Evolutionary conservation across 495 filamentous ascomycete species (phyloP).

Genomic region (Sabuloglossum arenarium): DNA sequence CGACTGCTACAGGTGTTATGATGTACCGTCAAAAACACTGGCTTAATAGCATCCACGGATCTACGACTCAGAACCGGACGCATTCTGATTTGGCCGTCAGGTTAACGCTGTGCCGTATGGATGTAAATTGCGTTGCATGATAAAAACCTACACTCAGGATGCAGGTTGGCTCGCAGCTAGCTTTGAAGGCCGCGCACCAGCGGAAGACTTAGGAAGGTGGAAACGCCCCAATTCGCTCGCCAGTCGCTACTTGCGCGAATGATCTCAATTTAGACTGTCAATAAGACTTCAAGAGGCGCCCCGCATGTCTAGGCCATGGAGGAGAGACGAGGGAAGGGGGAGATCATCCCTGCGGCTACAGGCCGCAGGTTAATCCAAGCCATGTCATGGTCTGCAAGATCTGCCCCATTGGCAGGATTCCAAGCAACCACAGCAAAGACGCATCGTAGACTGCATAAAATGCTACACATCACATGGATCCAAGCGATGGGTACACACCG

Average conservation of each 20-base stretch:
- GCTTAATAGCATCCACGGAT: not conserved
- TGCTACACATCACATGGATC: not conserved
- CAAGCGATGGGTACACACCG: not conserved
- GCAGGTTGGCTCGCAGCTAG: not conserved
- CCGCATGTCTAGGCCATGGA: not conserved
- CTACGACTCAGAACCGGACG: not conserved
- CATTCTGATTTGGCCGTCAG: not conserved
- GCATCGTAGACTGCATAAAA: not conserved
- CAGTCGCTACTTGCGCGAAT: not conserved
- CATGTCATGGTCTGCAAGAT: not conserved
- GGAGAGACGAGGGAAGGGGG: not conserved
- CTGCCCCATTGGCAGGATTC: not conserved
- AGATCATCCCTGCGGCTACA: not conserved
- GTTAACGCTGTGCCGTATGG: not conserved
- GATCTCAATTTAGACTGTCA: conserved; percentile 1
- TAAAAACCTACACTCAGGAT: not conserved
- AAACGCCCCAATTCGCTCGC: not conserved
- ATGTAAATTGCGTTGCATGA: not conserved
- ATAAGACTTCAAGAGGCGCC: not conserved
- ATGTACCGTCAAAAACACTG: not conserved
- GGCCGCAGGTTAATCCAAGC: not conserved
- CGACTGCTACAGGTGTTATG: not conserved
- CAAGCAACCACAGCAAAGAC: not conserved
- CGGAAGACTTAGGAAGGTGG: not conserved
- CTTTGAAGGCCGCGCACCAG: not conserved